These are phyloP conservation scores for Knoxdaviesia proteae DNA, from an alignment of 2,329 filamentous ascomycete species.

Conservation along the genomic window DNA sequence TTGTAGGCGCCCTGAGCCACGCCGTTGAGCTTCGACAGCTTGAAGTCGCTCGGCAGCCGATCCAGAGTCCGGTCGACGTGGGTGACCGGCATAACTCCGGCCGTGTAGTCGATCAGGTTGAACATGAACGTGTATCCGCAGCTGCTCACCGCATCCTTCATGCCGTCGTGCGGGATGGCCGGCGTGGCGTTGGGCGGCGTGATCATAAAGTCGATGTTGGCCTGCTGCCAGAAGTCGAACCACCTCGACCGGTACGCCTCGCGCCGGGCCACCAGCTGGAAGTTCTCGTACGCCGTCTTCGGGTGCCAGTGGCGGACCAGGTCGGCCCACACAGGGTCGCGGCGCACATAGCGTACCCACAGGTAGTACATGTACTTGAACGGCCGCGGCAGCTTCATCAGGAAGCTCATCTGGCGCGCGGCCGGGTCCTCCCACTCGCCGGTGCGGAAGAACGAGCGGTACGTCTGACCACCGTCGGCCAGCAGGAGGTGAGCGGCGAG, in stretches of 20 bases:
- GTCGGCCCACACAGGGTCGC: constrained; percentile 59
- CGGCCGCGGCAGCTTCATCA: constrained; percentile 52
- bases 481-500: constrained; percentile 67
- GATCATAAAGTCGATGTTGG: constrained; percentile 56
- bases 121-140: constrained; percentile 91
- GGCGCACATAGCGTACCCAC: constrained; percentile 66
- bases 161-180: constrained; percentile 67
- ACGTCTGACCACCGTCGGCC: constrained; percentile 64
- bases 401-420: constrained; percentile 50
- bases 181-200: constrained; percentile 80
- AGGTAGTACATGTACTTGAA: constrained; percentile 74
- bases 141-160: constrained; percentile 66
- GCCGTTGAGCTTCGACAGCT: constrained; percentile 47
- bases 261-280: constrained; percentile 56
- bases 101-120: constrained; percentile 76
- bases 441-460: constrained; percentile 52
- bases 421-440: constrained; percentile 68
- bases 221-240: constrained; percentile 68
- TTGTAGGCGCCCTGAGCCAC: constrained; percentile 70
- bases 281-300: constrained; percentile 60
- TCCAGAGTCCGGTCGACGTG: constrained; percentile 56
- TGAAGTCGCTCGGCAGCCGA: constrained; percentile 39
- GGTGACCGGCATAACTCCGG: constrained; percentile 66
- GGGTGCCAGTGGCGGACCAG: constrained; percentile 52
- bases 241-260: constrained; percentile 61